Base-by-base conservation (phyloP, 495 filamentous ascomycete genomes). In the Penicillium argentinense region DNA sequence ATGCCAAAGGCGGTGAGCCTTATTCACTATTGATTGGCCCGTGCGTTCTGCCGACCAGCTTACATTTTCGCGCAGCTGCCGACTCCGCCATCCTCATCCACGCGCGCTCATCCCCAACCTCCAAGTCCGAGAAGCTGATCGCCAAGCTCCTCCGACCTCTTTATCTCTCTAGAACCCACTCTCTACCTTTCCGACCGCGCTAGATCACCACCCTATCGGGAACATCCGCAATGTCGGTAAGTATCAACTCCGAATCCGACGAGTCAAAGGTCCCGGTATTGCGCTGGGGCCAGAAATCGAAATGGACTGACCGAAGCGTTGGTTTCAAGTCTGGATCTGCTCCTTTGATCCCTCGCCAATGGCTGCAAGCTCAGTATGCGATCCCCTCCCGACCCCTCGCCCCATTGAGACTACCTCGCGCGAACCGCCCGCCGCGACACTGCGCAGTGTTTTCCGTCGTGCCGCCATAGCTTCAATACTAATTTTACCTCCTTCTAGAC, bases 301-400 rank as follows among this genome's bases (percentile, higher is more conserved):
- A n/a, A n/a, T n/a, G n/a, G n/a, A n/a, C n/a, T n/a, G n/a, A n/a
- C n/a, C 27, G 21, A 24, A 19, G 38, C 19, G 38, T 38, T 33
- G 34, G 27, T 42, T 29, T 13, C 17, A 29, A 17, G 19, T 22
- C 5, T 17, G 24, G 11, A n/a, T 25, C 41, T 36, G 6, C n/a
- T n/a, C 90, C 91, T 19, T 74, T 96, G 57, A 96, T 95, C 75
- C 90, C 90, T 47, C 86, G 89, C 61, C 91, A 90, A 3, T 88
- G 90, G 80, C 79, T 95, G 56, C 87, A 95, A 73, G 81, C 82
- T 52, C 79, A 89, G 89, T 92, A 85, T 59, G 86, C 52, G 39
- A 39, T 27, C 13, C 29, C 34, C 41, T 14, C 41, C 39, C 33
- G 22, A 38, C 24, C 36, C 8, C 17, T 8, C 42, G 25, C 29